These are phyloP conservation scores for Alternaria ethzedia DNA, from an alignment of 2,329 filamentous ascomycete genomes.

Conservation along the genomic window DNA sequence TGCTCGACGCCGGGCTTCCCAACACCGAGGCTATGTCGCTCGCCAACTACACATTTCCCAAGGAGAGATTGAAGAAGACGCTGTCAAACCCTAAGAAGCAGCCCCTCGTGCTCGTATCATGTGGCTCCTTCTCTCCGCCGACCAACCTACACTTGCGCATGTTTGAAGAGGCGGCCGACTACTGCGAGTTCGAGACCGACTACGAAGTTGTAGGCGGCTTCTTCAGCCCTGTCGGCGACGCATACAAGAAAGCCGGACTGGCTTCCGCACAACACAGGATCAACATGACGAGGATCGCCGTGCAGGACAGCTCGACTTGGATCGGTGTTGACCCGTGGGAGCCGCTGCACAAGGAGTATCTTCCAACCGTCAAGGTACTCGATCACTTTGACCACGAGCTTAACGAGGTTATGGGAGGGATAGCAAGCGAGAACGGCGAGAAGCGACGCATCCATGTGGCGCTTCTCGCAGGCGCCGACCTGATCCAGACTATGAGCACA, in stretches of 20 bases:
- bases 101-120: conserved; percentile 72
- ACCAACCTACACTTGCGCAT: conserved; percentile 82
- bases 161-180: conserved; percentile 87
- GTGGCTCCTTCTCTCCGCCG: conserved; percentile 74
- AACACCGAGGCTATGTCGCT: conserved; percentile 43
- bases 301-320: conserved; percentile 66
- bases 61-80: conserved; percentile 63
- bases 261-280: conserved; percentile 76
- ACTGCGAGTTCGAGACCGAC: conserved; percentile 70
- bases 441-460: conserved; percentile 75
- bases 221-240: conserved; percentile 76
- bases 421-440: conserved; percentile 70
- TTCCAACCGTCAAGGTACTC: conserved; percentile 85
- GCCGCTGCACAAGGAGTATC: conserved; percentile 82
- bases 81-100: conserved; percentile 63
- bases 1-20: conserved; percentile 33
- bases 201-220: conserved; percentile 90
- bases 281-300: conserved; percentile 85
- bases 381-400: conserved; percentile 93
- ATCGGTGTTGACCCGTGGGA: conserved; percentile 62
- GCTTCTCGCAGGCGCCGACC: conserved; percentile 73
- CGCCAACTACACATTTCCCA: conserved; percentile 66
- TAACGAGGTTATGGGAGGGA: conserved; percentile 77
- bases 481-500: conserved; percentile 60
- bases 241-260: conserved; percentile 81